Percentiles rank a stretch among this genome's conserved stretches.
Evolutionary conservation across 2,329 filamentous ascomycete genomes (phyloP).

Genomic region (Didymella lethalis): DNA sequence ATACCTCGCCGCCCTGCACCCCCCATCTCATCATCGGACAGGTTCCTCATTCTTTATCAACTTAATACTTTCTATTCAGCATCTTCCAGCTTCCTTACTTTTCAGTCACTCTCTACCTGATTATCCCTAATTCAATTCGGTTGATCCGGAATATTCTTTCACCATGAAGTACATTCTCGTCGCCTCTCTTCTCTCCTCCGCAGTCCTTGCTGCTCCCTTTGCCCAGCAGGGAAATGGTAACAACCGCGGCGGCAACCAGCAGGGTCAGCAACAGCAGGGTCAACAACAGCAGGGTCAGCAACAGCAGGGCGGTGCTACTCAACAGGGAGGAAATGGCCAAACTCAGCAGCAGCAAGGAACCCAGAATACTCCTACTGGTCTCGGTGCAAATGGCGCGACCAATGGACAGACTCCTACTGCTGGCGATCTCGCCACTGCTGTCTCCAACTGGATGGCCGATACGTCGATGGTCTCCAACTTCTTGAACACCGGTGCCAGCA

Average conservation of each 20-base stretch:
- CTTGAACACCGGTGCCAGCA: slow-evolving; percentile 44
- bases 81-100: slow-evolving; percentile 23
- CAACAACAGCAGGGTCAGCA: not conserved
- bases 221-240: slow-evolving; percentile 33
- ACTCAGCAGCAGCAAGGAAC: slow-evolving; percentile 20
- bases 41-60: slow-evolving; percentile 40
- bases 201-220: slow-evolving; percentile 43
- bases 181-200: slow-evolving; percentile 44
- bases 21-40: slow-evolving; percentile 33
- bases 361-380: slow-evolving; percentile 22
- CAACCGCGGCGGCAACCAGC: slow-evolving; percentile 3
- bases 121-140: slow-evolving; percentile 27
- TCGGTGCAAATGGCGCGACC: slow-evolving; percentile 22
- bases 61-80: slow-evolving; percentile 37
- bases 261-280: slow-evolving; percentile 14
- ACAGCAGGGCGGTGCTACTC: slow-evolving; percentile 7
- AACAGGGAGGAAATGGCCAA: slow-evolving; percentile 20
- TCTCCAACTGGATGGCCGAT: slow-evolving; percentile 50
- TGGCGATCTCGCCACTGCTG: slow-evolving; percentile 45
- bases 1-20: slow-evolving; percentile 28
- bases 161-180: slow-evolving; percentile 50
- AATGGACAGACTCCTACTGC: slow-evolving; percentile 37
- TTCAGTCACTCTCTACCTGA: slow-evolving; percentile 13
- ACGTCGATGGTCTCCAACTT: slow-evolving; percentile 52
- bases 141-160: slow-evolving; percentile 31